Percentiles rank a stretch among this genome's conserved stretches.
These are phyloP conservation scores for Rutidosis leptorrhynchoides DNA, from an alignment of 129 eudicot genomes.

Conservation along the genomic window DNA sequence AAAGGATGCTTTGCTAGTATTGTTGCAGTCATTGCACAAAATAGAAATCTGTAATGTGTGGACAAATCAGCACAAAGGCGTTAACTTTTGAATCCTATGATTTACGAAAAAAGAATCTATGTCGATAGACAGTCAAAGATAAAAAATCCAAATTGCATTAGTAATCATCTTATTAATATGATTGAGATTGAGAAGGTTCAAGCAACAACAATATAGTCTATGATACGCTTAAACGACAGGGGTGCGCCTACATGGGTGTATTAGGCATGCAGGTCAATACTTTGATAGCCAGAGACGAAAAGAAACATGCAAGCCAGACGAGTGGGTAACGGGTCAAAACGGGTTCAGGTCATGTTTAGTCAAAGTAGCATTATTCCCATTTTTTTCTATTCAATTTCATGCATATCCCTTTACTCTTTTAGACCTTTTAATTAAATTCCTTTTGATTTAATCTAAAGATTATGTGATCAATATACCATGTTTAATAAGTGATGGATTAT, in stretches of 20 bases:
- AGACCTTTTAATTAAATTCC: no score
- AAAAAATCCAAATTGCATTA: background rate
- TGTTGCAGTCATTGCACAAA: conserved; percentile 92
- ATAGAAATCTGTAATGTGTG: conserved; percentile 46
- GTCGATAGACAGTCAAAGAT: background rate
- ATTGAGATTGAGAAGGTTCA: background rate
- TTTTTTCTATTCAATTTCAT: background rate
- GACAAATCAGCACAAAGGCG: background rate
- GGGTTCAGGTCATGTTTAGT: background rate
- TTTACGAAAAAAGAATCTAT: background rate
- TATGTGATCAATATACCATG: no score
- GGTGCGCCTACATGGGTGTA: background rate
- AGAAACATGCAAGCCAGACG: background rate
- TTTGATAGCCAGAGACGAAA: background rate
- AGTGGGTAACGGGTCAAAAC: background rate
- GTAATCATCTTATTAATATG: background rate
- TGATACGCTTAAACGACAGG: background rate
- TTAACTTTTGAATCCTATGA: background rate
- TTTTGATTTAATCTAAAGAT: no score
- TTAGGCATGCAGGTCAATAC: background rate
- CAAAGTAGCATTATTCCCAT: background rate
- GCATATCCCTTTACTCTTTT: background rate
- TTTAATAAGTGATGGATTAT: background rate
- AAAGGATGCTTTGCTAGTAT: conserved; percentile 51
- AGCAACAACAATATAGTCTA: background rate